phyloP scores from a whole-genome alignment of 2,329 filamentous ascomycete species.

The Claviceps capensis region DNA sequence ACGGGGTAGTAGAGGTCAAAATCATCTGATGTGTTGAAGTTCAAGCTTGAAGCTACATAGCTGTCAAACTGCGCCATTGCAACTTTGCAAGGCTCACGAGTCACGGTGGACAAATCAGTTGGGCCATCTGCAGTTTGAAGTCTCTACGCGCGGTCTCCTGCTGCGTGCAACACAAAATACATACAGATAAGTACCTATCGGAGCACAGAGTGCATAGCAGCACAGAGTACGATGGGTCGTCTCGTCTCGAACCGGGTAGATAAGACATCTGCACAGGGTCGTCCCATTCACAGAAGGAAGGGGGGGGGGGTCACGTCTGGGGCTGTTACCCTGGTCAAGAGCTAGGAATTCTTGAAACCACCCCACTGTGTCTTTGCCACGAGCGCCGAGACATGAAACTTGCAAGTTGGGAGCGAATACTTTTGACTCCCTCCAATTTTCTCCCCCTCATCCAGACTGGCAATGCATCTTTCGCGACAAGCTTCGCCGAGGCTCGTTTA shows the following conservation, averaged over 20 bases:
- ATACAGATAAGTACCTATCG: too few relatives aligned
- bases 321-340: constrained; percentile 1
- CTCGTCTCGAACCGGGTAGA: not conserved
- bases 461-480: not conserved
- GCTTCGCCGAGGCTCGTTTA: not conserved
- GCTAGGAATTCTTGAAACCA: constrained; percentile 4
- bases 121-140: too few relatives aligned
- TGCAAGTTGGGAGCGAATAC: not conserved
- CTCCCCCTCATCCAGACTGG: not conserved
- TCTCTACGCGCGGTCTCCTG: too few relatives aligned
- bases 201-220: not conserved
- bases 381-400: not conserved
- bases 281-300: not conserved
- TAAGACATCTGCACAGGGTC: constrained; percentile 3
- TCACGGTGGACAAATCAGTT: too few relatives aligned
- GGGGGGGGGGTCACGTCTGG: not conserved
- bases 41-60: too few relatives aligned
- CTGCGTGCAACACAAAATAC: too few relatives aligned
- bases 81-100: too few relatives aligned
- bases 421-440: constrained; percentile 1
- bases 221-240: constrained; percentile 1
- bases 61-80: too few relatives aligned
- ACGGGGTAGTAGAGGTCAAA: too few relatives aligned
- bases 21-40: too few relatives aligned
- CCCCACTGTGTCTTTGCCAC: not conserved